Evolutionary conservation across 1,284 basidiomycete species (phyloP).

Genomic region (Malassezia caprae): DNA sequence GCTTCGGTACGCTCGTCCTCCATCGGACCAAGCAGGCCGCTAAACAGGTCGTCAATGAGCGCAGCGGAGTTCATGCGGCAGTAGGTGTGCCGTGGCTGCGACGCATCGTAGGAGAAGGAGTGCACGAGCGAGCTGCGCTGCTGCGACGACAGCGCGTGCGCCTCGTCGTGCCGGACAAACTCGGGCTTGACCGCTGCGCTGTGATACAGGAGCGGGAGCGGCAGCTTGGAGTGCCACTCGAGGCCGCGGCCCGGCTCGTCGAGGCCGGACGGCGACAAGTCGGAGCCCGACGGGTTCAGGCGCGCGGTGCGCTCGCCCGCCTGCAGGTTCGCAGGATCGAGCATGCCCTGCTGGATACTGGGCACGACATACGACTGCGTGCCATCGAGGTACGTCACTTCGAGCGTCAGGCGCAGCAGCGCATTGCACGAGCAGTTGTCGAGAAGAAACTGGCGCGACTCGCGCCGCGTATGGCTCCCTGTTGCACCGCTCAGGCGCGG

Average conservation of each 20-base stretch:
- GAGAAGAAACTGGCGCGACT: conserved; percentile 63
- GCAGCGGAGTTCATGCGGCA: conserved; percentile 4
- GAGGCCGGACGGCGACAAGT: not conserved
- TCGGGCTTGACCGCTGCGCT: not conserved
- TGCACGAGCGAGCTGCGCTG: not conserved
- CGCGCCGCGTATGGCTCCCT: conserved; percentile 25
- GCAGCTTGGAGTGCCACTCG: conserved; percentile 17
- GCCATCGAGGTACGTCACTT: conserved; percentile 57
- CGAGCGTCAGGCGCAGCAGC: conserved; percentile 60
- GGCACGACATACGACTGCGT: conserved; percentile 56
- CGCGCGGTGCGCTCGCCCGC: not conserved
- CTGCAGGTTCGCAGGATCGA: conserved; percentile 11
- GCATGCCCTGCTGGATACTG: conserved; percentile 29
- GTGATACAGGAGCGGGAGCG: conserved; percentile 3
- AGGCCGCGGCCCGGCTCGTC: conserved; percentile 3
- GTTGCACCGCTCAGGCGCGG: conserved; percentile 51
- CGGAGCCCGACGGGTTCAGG: not conserved
- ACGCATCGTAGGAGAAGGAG: not conserved
- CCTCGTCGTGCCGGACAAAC: not conserved
- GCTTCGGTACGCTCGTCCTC: not conserved
- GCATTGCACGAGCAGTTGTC: conserved; percentile 68
- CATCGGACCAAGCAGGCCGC: conserved; percentile 1
- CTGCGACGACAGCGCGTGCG: not conserved
- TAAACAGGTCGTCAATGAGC: conserved; percentile 15
- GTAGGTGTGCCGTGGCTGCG: conserved; percentile 3